Evolutionary conservation across 306 rosid species (phyloP).

Genomic region (Gillenia trifoliata): DNA sequence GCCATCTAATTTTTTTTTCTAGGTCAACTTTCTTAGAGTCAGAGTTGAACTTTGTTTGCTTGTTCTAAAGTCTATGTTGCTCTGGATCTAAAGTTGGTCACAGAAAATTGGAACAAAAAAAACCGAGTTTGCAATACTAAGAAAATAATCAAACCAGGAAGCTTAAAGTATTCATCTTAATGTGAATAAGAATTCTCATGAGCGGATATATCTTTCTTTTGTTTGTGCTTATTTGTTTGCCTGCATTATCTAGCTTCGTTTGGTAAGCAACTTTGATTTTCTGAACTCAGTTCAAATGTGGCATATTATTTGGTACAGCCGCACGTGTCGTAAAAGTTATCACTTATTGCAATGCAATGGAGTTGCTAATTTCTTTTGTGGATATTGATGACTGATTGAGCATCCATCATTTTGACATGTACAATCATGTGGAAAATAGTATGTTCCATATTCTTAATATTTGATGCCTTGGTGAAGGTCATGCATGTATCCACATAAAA

Average conservation of each 20-base stretch:
- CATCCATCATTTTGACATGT: background rate
- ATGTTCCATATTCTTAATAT: background rate
- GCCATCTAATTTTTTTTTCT: background rate
- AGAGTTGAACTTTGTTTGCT: background rate
- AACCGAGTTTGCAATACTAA: background rate
- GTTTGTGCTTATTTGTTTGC: background rate
- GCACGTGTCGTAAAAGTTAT: background rate
- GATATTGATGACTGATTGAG: background rate
- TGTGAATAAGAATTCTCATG: background rate
- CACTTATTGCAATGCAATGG: background rate
- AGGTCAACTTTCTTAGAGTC: background rate
- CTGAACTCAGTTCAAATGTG: background rate
- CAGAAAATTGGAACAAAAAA: background rate
- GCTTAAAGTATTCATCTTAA: background rate
- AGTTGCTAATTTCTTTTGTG: slow-evolving; percentile 1
- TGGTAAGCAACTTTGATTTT: background rate
- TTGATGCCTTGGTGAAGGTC: background rate
- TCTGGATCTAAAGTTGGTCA: background rate
- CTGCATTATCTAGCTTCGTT: background rate
- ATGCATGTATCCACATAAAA: background rate
- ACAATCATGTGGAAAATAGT: background rate
- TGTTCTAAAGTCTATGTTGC: slow-evolving; percentile 3
- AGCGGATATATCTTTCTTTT: background rate
- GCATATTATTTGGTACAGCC: background rate
- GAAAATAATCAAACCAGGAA: background rate